Evolutionary conservation across 2,329 filamentous ascomycete genomes (phyloP), one percentile per base, ranked within the genome.

Genomic region (Nemania sp.): DNA sequence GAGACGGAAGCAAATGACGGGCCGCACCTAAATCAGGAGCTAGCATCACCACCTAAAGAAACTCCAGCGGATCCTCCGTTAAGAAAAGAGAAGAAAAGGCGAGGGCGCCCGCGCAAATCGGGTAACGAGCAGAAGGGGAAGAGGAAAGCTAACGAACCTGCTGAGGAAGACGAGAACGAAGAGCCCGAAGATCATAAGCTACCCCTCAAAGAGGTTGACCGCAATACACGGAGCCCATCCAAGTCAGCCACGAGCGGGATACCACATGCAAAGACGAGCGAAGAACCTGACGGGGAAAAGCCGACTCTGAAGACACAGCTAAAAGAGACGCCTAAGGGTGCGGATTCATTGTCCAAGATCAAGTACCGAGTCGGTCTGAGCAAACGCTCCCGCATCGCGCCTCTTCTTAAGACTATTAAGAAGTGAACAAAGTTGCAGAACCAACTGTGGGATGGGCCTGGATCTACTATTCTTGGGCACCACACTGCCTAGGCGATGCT

Each of bases 351-450:
- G 52, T 63, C 71, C 14, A 77, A 77, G 58, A 68, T 73, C 19
- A 62, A 67, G 2, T 76, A 77, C 43, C 68, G 77, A 20, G 77
- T 80, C 36, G 77, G 77, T 2, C 64, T 80, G 31, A 80, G 77
- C 63, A 76, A 74, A 66, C 70, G 73, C 36, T 73, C 72, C 19
- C 72, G 75, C 49, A 78, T 80, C 47, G 70, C 77, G 36, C 76
- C 77, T 7, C 61, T 80, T 39, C 66, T 80, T 47, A 77, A 75
- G 55, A 67, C 68, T 2, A 67, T 79, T 41, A 74, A 70, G 65
- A 79, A 78, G 63, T 79, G 56, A 57, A 28, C 9, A 6, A 11
- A 14, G 12, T 20, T 9, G 5, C 31, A 28, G 15, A 20, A 6
- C 17, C 6, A 15, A 5, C 5, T 30, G 17, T 26, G 33, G 24